These are phyloP conservation scores for Populus alba DNA, from an alignment of 345 rosid species.

Conservation along the genomic window DNA sequence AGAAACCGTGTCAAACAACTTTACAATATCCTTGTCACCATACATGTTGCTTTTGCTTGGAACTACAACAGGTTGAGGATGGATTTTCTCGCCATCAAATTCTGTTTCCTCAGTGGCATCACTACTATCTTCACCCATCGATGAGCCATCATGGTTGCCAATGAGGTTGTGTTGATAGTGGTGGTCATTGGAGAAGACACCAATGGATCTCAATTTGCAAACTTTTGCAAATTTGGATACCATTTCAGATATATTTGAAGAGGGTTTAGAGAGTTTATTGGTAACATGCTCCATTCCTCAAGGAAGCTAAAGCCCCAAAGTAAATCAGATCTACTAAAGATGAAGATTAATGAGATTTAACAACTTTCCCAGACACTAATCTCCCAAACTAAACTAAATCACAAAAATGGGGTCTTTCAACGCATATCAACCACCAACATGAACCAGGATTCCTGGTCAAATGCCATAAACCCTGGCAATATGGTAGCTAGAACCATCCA, in stretches of 20 bases:
- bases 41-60: slow-evolving; percentile 19
- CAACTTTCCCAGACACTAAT: slow-evolving; percentile 1
- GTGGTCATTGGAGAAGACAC: slow-evolving; percentile 39
- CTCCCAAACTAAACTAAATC: no score
- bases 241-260: slow-evolving; percentile 48
- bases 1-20: slow-evolving; percentile 51
- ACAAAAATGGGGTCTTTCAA: not conserved
- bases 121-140: slow-evolving; percentile 29
- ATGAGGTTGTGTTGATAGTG: slow-evolving; percentile 5
- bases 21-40: slow-evolving; percentile 27
- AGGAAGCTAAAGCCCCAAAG: not conserved
- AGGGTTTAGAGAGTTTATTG: slow-evolving; percentile 32
- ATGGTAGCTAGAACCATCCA: not conserved
- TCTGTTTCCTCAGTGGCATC: slow-evolving; percentile 30
- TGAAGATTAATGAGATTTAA: not conserved
- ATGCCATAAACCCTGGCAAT: slow-evolving; percentile 8
- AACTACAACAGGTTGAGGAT: slow-evolving; percentile 26
- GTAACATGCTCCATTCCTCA: slow-evolving; percentile 44
- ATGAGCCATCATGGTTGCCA: slow-evolving; percentile 2
- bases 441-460: slow-evolving; percentile 18
- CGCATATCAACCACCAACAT: not conserved
- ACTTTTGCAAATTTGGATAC: slow-evolving; percentile 56
- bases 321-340: slow-evolving; percentile 5
- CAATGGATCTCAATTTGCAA: slow-evolving; percentile 60
- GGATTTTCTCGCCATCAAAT: slow-evolving; percentile 25